Evolutionary conservation across 1,284 basidiomycete species (phyloP).

Genomic region (Malassezia nana): DNA sequence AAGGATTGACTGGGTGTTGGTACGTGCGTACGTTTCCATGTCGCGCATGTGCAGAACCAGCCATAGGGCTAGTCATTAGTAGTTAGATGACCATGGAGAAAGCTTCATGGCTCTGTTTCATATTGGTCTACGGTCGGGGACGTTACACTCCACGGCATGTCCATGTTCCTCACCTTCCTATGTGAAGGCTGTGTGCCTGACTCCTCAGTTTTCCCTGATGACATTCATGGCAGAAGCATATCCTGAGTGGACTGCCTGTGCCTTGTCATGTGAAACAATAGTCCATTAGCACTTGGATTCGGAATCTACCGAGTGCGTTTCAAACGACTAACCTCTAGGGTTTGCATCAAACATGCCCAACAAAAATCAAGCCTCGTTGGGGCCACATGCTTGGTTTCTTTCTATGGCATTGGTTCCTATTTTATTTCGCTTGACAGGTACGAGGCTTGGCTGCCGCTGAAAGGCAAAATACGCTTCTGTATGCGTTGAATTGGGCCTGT

Average conservation of each 20-base stretch:
- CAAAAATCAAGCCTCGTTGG: conserved; percentile 60
- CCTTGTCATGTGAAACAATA: conserved; percentile 60
- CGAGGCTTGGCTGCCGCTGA: conserved; percentile 34
- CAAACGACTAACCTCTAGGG: background rate
- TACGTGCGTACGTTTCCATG: conserved; percentile 59
- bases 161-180: conserved; percentile 56
- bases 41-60: conserved; percentile 69
- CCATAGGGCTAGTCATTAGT: conserved; percentile 46
- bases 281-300: conserved; percentile 58
- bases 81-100: conserved; percentile 52
- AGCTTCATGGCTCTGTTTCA: conserved; percentile 55
- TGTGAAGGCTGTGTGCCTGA: conserved; percentile 10
- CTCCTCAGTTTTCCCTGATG: conserved; percentile 29
- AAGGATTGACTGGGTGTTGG: conserved; percentile 61
- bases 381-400: conserved; percentile 63
- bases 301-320: conserved; percentile 48
- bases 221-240: conserved; percentile 54
- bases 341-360: conserved; percentile 54
- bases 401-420: conserved; percentile 61
- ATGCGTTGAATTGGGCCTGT: background rate
- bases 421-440: conserved; percentile 53
- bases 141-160: conserved; percentile 49
- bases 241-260: conserved; percentile 52
- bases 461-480: conserved; percentile 12
- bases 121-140: conserved; percentile 52